These are phyloP conservation scores for Exophiala bonariae DNA, from an alignment of 2,329 filamentous ascomycete genomes.

Conservation along the genomic window DNA sequence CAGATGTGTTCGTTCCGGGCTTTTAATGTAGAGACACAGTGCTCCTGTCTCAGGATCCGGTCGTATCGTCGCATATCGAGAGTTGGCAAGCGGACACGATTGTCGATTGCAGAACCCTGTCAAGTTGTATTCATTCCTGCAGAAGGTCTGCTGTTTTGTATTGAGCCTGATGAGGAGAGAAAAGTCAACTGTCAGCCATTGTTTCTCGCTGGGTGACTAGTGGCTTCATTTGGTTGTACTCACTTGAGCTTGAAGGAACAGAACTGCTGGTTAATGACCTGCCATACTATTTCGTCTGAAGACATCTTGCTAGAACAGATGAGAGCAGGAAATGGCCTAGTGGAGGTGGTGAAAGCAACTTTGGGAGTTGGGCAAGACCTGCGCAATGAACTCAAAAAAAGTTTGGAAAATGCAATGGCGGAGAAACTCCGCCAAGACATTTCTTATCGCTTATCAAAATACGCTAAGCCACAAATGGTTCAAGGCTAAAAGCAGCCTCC, in stretches of 20 bases:
- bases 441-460: slow-evolving; percentile 14
- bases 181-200: slow-evolving; percentile 8
- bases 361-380: too few relatives aligned
- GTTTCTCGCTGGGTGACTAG: slow-evolving; percentile 5
- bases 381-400: neutral
- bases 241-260: slow-evolving; percentile 94
- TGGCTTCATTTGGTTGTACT: slow-evolving; percentile 30
- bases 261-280: slow-evolving; percentile 92
- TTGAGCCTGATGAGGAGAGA: slow-evolving; percentile 54
- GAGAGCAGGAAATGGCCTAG: too few relatives aligned
- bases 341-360: too few relatives aligned
- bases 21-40: slow-evolving; percentile 97
- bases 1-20: slow-evolving; percentile 81
- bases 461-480: too few relatives aligned
- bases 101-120: slow-evolving; percentile 81
- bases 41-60: slow-evolving; percentile 76
- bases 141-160: slow-evolving; percentile 87
- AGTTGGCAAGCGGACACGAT: slow-evolving; percentile 87
- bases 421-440: slow-evolving; percentile 11
- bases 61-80: slow-evolving; percentile 87
- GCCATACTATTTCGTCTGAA: slow-evolving; percentile 96
- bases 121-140: slow-evolving; percentile 90
- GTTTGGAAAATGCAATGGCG: neutral
- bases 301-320: slow-evolving; percentile 56
- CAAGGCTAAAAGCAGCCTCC: too few relatives aligned